Conservation (phyloP, 2,329 filamentous ascomycete species). For the Pyricularia sp. region DNA sequence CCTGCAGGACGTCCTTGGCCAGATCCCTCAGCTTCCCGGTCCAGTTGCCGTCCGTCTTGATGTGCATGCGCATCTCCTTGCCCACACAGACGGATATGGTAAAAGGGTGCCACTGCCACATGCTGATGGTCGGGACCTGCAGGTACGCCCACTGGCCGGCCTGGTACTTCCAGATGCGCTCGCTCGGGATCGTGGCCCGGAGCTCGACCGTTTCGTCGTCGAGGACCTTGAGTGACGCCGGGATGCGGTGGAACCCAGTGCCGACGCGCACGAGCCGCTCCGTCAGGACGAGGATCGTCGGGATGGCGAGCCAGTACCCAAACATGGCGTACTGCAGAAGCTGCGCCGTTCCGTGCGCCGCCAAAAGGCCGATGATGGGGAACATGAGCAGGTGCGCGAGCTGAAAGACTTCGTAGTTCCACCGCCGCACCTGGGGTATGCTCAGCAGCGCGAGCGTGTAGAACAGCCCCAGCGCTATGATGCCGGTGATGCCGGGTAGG, state of each 20-base stretch:
- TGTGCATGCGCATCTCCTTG: conserved; percentile 43
- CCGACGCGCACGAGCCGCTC: conserved; percentile 36
- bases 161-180: conserved; percentile 40
- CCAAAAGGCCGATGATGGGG: conserved; percentile 45
- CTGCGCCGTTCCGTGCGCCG: conserved; percentile 40
- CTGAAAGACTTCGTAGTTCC: conserved; percentile 49
- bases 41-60: conserved; percentile 51
- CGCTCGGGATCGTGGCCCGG: conserved; percentile 34
- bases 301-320: conserved; percentile 46
- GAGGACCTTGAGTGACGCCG: conserved; percentile 35
- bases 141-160: conserved; percentile 50
- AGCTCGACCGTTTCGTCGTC: conserved; percentile 44
- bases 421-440: conserved; percentile 37
- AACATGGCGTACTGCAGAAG: conserved; percentile 47
- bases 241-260: conserved; percentile 37
- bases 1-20: conserved; percentile 19
- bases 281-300: conserved; percentile 37
- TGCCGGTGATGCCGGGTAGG: conserved; percentile 39
- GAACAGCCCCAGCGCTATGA: conserved; percentile 38
- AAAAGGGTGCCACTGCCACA: conserved; percentile 51
- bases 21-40: conserved; percentile 35
- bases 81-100: conserved; percentile 46
- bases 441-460: conserved; percentile 37
- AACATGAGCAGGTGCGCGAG: conserved; percentile 48
- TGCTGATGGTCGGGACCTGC: conserved; percentile 41